These are phyloP conservation scores for Tricholoma sp. DNA, from an alignment of 768 basidiomycete species.

Conservation along the genomic window DNA sequence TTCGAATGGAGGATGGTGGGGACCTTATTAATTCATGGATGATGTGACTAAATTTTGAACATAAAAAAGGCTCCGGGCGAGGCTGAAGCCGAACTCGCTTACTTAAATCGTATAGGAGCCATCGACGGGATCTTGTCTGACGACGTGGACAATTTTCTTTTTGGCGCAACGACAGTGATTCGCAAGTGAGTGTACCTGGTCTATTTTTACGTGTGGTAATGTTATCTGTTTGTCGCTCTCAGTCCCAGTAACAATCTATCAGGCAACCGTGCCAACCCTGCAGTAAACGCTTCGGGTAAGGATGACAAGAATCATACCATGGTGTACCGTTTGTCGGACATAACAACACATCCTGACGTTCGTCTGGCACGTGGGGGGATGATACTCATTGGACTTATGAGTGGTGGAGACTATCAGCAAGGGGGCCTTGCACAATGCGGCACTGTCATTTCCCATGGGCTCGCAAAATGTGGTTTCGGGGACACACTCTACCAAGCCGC, in stretches of 20 bases:
- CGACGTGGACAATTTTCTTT: constrained; percentile 90
- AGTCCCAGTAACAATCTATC: constrained; percentile 71
- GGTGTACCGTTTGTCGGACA: constrained; percentile 37
- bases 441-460: constrained; percentile 62
- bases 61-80: constrained; percentile 77
- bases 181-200: constrained; percentile 60
- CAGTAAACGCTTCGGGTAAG: constrained; percentile 60
- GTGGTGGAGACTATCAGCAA: constrained; percentile 88
- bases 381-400: constrained; percentile 78
- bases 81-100: constrained; percentile 91
- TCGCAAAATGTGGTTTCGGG: constrained; percentile 80
- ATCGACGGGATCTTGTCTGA: constrained; percentile 91
- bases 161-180: constrained; percentile 79
- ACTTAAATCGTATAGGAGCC: constrained; percentile 72
- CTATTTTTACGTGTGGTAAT: neutral
- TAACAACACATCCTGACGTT: constrained; percentile 35
- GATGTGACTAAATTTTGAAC: constrained; percentile 19
- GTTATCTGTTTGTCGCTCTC: constrained; percentile 6
- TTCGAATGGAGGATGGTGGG: constrained; percentile 71
- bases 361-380: constrained; percentile 64
- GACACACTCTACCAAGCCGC: constrained; percentile 63
- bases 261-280: constrained; percentile 62
- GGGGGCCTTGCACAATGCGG: constrained; percentile 69
- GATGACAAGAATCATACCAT: constrained; percentile 69
- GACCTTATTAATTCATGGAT: constrained; percentile 6